These are phyloP conservation scores for Capsicum baccatum DNA, from an alignment of 257 asterid genomes.

Conservation along the genomic window DNA sequence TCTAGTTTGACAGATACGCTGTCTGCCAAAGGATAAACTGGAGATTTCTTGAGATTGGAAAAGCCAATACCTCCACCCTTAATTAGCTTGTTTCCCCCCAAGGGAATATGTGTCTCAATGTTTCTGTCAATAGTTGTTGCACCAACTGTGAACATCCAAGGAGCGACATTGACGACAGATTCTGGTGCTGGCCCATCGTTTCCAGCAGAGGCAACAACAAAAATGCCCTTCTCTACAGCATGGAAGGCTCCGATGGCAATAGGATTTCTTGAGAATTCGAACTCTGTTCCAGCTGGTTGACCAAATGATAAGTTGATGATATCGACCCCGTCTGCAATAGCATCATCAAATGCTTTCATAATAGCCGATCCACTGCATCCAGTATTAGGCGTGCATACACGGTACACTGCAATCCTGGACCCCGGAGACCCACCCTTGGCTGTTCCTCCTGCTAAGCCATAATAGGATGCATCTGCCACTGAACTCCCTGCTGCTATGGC, in stretches of 20 bases:
- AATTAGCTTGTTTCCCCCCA: neutral
- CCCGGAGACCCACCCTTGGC: constrained; percentile 76
- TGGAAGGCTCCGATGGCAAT: constrained; percentile 78
- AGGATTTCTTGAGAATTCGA: constrained; percentile 49
- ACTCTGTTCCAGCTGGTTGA: constrained; percentile 34
- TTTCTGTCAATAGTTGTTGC: constrained; percentile 33
- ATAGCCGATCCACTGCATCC: constrained; percentile 67
- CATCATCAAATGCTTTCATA: constrained; percentile 68
- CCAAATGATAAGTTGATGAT: constrained; percentile 71
- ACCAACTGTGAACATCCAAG: constrained; percentile 35
- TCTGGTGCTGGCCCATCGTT: constrained; percentile 56
- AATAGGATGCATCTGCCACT: constrained; percentile 67
- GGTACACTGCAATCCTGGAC: constrained; percentile 78
- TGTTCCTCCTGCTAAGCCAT: constrained; percentile 69
- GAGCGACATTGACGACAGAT: constrained; percentile 13
- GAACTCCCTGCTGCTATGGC: constrained; percentile 77
- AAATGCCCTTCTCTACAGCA: constrained; percentile 65
- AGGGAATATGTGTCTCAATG: neutral
- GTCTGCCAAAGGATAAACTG: constrained; percentile 58
- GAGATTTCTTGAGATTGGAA: constrained; percentile 48
- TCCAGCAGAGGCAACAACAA: constrained; percentile 69
- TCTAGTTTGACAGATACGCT: constrained; percentile 48
- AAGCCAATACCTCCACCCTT: constrained; percentile 81
- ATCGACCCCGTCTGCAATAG: constrained; percentile 68
- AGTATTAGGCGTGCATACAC: constrained; percentile 47